Evolutionary conservation across 495 filamentous ascomycete species (phyloP), one percentile per base, ranked within the genome.

Genomic region (Hypoxylon trugodes): DNA sequence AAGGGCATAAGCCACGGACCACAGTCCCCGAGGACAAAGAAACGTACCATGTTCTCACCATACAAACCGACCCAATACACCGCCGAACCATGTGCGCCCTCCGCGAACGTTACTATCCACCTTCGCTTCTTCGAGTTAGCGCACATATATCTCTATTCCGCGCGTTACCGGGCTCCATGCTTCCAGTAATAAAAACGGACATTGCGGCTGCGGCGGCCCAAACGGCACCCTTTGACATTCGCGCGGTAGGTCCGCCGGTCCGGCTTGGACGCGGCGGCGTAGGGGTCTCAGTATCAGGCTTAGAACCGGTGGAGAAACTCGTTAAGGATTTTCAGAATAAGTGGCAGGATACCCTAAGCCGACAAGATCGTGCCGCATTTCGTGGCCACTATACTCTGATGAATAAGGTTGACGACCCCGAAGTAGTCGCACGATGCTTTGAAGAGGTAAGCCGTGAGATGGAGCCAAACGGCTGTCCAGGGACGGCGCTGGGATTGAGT

Each of bases 121-220:
- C 56, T 0, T 16, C 45, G 10, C 37, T 59, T 12, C 56, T 51
- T 19, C 45, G 46, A 1, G 45, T 59, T n/a, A 10, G 22, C 5
- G 55, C 45, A 6, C 55, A 59, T 9, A 58, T 59, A 6, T 59
- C 55, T 1, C 55, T 59, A 30, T 59, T 59, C 45, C 55, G 46
- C 35, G 55, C 55, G 6, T 32, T 50, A 10, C 54, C 54, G 12
- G 33, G 15, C 15, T 49, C 54, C 5, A 1, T 8, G 1, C 32
- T 58, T 6, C 33, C 54, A 2, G 28, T 24, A 3, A 22, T 58
- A 19, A 21, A 24, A 3, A 1, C 22, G 6, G 53, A 58, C 19
- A 40, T 58, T 13, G 32, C 22, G 3, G 26, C 53, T 7, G 53
- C 33, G 5, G 42, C 42, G 4, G 19, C 7, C 30, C 33, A 12